A percentile compares a stretch with the other conserved stretches of the same genome.
phyloP scores from a whole-genome alignment of 768 basidiomycete species.

The Suillus lakei region DNA sequence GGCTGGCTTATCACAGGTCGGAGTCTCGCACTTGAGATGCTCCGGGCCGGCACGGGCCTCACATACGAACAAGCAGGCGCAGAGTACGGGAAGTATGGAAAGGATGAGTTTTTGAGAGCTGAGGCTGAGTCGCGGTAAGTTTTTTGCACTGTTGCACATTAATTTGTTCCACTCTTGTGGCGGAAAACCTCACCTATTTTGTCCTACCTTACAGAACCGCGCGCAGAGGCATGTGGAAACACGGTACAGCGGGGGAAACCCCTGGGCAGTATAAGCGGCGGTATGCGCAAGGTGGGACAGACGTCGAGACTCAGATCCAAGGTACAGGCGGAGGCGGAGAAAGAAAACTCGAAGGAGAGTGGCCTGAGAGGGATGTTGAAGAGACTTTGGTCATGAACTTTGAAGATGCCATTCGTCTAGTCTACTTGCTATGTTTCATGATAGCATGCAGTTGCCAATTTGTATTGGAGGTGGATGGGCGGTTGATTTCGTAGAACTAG shows the following conservation, averaged over 20 bases:
- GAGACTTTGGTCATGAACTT: neutral
- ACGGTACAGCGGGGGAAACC: slow-evolving; percentile 58
- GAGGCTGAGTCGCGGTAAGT: slow-evolving; percentile 74
- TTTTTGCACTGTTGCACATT: neutral
- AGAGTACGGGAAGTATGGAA: slow-evolving; percentile 74
- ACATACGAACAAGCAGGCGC: slow-evolving; percentile 81
- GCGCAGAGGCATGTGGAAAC: slow-evolving; percentile 77
- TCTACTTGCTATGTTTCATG: neutral
- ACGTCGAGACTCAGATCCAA: neutral
- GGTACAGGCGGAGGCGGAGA: neutral
- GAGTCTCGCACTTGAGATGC: slow-evolving; percentile 73
- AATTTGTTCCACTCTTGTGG: neutral
- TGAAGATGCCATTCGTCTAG: neutral
- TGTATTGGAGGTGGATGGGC: neutral
- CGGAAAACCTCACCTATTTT: neutral
- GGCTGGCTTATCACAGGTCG: slow-evolving; percentile 40
- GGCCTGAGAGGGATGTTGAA: slow-evolving; percentile 9
- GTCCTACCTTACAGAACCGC: slow-evolving; percentile 46
- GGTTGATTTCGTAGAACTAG: neutral
- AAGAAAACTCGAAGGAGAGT: neutral
- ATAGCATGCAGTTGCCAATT: neutral
- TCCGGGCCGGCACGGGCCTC: slow-evolving; percentile 75
- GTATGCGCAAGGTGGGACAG: slow-evolving; percentile 36
- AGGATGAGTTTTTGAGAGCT: slow-evolving; percentile 62
- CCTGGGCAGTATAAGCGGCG: slow-evolving; percentile 85